phyloP scores from a whole-genome alignment of 2,329 filamentous ascomycete genomes.

The Phoma sp. region DNA sequence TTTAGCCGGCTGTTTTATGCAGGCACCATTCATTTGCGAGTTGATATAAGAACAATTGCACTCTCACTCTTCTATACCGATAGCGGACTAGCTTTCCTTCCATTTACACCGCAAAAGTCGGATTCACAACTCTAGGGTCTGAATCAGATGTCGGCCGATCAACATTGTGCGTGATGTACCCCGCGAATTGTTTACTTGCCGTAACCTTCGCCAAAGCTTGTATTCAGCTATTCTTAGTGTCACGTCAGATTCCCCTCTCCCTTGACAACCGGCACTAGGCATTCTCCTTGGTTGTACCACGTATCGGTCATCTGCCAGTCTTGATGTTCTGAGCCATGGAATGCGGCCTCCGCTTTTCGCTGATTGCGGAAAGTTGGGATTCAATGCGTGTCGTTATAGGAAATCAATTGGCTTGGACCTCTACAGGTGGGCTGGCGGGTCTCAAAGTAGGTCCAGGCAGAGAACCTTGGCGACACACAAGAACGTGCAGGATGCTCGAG shows the following conservation, averaged over 20 bases:
- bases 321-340: slow-evolving; percentile 1
- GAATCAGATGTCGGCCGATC: too few species aligned
- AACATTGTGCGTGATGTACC: slow-evolving; percentile 11
- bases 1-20: neutral
- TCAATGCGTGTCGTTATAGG: slow-evolving; percentile 3
- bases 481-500: neutral
- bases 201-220: slow-evolving; percentile 6
- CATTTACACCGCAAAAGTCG: too few species aligned
- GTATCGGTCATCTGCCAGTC: slow-evolving; percentile 9
- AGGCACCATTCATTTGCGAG: neutral
- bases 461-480: slow-evolving; percentile 10
- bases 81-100: too few species aligned
- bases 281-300: slow-evolving; percentile 13
- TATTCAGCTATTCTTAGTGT: slow-evolving; percentile 12
- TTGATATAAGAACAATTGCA: too few species aligned
- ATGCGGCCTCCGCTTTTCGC: slow-evolving; percentile 3
- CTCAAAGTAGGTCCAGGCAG: neutral
- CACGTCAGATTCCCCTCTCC: neutral
- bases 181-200: neutral
- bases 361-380: neutral
- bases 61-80: too few species aligned
- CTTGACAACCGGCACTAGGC: slow-evolving; percentile 3
- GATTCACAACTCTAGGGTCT: too few species aligned
- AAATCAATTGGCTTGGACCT: slow-evolving; percentile 8
- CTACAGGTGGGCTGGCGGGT: neutral